These are phyloP conservation scores for Croton laevigatus DNA, from an alignment of 441 rosid species.

Conservation along the genomic window DNA sequence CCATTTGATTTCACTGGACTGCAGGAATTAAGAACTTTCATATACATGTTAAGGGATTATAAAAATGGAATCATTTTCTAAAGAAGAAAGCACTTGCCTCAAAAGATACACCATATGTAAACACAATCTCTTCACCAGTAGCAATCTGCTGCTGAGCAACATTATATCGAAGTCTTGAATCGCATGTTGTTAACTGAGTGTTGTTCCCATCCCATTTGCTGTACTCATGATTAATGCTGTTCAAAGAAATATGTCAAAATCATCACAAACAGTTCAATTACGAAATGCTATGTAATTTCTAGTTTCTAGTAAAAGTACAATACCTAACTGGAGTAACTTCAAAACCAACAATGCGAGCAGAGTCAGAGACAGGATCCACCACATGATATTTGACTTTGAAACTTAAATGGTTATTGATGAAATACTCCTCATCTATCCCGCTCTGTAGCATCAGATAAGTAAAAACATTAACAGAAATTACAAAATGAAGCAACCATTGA, in stretches of 20 bases:
- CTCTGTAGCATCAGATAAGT: constrained; percentile 41
- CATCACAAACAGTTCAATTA: no score
- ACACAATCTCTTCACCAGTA: constrained; percentile 54
- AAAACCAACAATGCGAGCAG: constrained; percentile 85
- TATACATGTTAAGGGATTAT: neutral
- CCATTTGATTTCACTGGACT: constrained; percentile 75
- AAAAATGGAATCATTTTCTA: neutral
- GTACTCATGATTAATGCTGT: constrained; percentile 73
- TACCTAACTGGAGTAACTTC: constrained; percentile 82
- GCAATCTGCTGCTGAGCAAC: constrained; percentile 32
- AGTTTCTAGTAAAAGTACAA: neutral
- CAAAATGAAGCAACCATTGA: constrained; percentile 8
- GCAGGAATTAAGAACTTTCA: constrained; percentile 7
- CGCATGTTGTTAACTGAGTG: constrained; percentile 70
- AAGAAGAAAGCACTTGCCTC: constrained; percentile 36
- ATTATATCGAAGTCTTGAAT: constrained; percentile 41
- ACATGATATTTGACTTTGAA: constrained; percentile 78
- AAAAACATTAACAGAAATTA: neutral
- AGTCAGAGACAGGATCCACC: constrained; percentile 62
- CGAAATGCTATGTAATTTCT: no score
- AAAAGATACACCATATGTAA: constrained; percentile 71
- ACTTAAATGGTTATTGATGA: constrained; percentile 77
- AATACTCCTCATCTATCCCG: constrained; percentile 63
- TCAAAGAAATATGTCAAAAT: neutral
- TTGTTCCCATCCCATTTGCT: constrained; percentile 70